phyloP scores from a whole-genome alignment of 495 filamentous ascomycete species.

The Penicillium alfredii region DNA sequence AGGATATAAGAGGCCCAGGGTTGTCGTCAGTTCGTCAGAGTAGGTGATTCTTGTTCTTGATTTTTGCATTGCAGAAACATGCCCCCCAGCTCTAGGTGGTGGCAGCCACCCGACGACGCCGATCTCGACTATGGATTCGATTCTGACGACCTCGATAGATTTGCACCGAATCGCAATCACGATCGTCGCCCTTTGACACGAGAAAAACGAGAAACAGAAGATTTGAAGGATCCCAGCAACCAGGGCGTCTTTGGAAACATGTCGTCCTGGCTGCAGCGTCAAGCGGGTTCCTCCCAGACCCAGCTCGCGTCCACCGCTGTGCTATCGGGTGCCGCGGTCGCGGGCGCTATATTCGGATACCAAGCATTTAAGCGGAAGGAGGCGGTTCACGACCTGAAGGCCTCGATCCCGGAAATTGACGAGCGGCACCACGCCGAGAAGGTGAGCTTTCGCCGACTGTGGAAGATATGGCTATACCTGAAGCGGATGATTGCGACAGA shows the following conservation, averaged over 20 bases:
- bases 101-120: conserved; percentile 17
- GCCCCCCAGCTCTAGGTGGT: no score
- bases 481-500: no score
- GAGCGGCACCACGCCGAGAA: conserved; percentile 39
- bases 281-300: conserved; percentile 46
- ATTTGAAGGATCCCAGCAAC: conserved; percentile 1
- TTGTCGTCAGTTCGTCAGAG: no score
- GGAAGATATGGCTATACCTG: no score
- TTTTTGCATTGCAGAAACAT: no score
- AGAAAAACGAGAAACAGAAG: conserved; percentile 7
- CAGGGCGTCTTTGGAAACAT: conserved; percentile 32
- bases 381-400: conserved; percentile 61
- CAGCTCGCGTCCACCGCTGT: conserved; percentile 75
- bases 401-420: conserved; percentile 57
- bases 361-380: conserved; percentile 59
- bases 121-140: conserved; percentile 29
- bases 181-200: conserved; percentile 3
- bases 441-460: conserved; percentile 15
- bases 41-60: no score
- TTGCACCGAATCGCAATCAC: conserved; percentile 10
- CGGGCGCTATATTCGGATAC: conserved; percentile 63
- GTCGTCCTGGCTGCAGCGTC: conserved; percentile 53
- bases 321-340: conserved; percentile 68
- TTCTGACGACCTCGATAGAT: conserved; percentile 28
- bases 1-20: no score